Evolutionary conservation across 495 filamentous ascomycete genomes (phyloP), one percentile per base, ranked within the genome.

Genomic region (Aspergillus diversus): DNA sequence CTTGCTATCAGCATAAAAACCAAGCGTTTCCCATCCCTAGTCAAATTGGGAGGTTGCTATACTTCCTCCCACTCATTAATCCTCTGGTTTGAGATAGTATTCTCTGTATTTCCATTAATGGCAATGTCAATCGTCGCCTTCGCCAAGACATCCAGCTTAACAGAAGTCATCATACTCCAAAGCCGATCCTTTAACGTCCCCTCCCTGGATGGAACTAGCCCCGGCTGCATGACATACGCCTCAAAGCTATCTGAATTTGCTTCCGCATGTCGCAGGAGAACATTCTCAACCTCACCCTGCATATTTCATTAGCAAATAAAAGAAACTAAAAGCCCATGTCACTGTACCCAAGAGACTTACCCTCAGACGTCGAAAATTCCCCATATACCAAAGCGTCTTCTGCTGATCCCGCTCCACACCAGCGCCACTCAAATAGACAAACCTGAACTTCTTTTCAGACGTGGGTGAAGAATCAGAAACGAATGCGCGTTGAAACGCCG

Each of bases 381-480:
- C 56, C 63, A 78, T 60, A 62, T 83, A 77, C 63, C 72, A 75
- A 35, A 86, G 62, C 4, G 65, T 48, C 68, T 78, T 82, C 0
- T 59, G 66, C 66, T 82, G 75, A 49, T 84, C 77, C 66, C 77
- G 74, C 60, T 84, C 82, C 11, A 79, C 75, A 0, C 66, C 66
- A 7, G 66, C 73, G 17, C 83, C 82, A 61, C 82, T 83, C 54
- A 78, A 73, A 67, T 83, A 83, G 3, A 85, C 69, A 60, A 85
- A 86, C 9, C 78, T 75, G 59, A 87, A 83, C 35, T 71, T 75
- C 51, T 71, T 73, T 33, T 63, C 33, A 2, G 63, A 11, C 1
- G 27, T 21, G 4, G 34, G 43, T 9, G 3, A n/a, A 3, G 54
- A 27, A 37, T 8, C 42, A 21, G 31, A 4, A 12, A 46, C 15